Evolutionary conservation across 2,329 filamentous ascomycete species (phyloP).

Genomic region (Catunica adiposa): DNA sequence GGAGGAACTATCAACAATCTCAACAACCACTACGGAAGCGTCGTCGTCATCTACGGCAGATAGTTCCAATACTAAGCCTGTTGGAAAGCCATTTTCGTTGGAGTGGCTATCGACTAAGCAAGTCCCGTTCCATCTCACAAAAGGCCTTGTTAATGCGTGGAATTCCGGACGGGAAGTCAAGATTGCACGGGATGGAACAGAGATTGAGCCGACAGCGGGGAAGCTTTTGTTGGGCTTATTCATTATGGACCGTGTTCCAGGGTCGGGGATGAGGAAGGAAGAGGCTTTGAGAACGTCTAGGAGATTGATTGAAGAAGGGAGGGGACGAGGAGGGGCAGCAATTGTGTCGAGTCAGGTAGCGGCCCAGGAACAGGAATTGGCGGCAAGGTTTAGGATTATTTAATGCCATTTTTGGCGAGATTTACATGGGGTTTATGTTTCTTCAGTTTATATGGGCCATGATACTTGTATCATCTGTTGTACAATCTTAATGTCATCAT

Average conservation of each 20-base stretch:
- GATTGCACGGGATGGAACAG: conserved; percentile 86
- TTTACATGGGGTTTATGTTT: too few relatives aligned
- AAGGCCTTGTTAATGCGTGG: conserved; percentile 81
- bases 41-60: too few relatives aligned
- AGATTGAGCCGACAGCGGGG: conserved; percentile 71
- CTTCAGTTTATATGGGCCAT: too few relatives aligned
- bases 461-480: too few relatives aligned
- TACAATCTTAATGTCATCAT: background rate
- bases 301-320: background rate
- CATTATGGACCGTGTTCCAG: conserved; percentile 19
- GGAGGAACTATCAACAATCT: background rate
- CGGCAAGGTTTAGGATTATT: too few relatives aligned
- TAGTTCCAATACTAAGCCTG: background rate
- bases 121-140: conserved; percentile 75
- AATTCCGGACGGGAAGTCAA: conserved; percentile 93
- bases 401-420: too few relatives aligned
- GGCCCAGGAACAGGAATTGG: too few relatives aligned
- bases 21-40: too few relatives aligned
- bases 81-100: conserved; percentile 73
- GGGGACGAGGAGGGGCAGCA: too few relatives aligned
- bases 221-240: conserved; percentile 65
- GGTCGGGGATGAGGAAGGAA: background rate
- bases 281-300: background rate
- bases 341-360: too few relatives aligned
- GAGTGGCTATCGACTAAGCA: conserved; percentile 76